Percentiles rank a stretch among this genome's conserved stretches.
These are phyloP conservation scores for Coemansia interrupta DNA, from an alignment of 192 early-diverging fungal species.

Conservation along the genomic window DNA sequence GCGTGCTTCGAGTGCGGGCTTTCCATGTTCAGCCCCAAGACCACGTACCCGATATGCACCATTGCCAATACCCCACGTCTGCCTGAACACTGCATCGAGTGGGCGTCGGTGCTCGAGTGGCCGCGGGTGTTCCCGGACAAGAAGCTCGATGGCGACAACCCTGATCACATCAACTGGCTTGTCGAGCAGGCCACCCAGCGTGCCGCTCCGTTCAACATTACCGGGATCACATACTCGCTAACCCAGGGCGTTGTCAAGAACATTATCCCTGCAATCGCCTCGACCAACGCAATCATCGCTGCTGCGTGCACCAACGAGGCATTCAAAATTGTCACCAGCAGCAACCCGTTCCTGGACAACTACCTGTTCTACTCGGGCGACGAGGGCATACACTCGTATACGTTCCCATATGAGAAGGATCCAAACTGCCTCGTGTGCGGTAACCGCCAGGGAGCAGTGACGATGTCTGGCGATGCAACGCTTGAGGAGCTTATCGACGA, in stretches of 20 bases:
- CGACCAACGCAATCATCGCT: constrained; percentile 80
- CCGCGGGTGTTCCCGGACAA: constrained; percentile 72
- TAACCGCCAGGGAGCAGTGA: constrained; percentile 52
- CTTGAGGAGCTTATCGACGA: constrained; percentile 80
- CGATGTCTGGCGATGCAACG: constrained; percentile 54
- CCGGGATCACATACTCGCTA: constrained; percentile 83
- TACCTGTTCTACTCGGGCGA: constrained; percentile 98
- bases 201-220: constrained; percentile 79
- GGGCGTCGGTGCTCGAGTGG: constrained; percentile 92
- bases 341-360: constrained; percentile 79
- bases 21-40: constrained; percentile 85
- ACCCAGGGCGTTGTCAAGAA: constrained; percentile 98
- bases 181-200: constrained; percentile 63
- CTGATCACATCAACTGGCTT: constrained; percentile 74
- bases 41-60: constrained; percentile 92
- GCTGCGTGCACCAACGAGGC: constrained; percentile 93
- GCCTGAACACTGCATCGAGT: constrained; percentile 98
- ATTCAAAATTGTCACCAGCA: constrained; percentile 81
- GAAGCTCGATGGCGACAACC: constrained; percentile 76
- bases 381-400: constrained; percentile 84
- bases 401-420: constrained; percentile 78
- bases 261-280: constrained; percentile 95
- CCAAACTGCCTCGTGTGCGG: constrained; percentile 93
- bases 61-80: constrained; percentile 97
- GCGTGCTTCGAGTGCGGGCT: constrained; percentile 97